These are phyloP conservation scores for Spathaspora girioi DNA, from an alignment of 805 yeast genomes.

Conservation along the genomic window DNA sequence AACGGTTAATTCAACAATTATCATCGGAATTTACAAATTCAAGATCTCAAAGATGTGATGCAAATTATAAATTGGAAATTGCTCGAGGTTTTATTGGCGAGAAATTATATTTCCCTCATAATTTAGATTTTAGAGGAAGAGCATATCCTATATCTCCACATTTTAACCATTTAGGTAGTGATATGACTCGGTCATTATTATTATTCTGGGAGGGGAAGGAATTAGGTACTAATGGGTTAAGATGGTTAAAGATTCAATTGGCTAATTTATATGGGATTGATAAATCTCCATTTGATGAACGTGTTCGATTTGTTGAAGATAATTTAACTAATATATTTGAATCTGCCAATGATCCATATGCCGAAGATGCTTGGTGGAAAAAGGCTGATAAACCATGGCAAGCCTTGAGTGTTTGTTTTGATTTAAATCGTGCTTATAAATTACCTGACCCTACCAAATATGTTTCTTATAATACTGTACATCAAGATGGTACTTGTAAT, in stretches of 20 bases:
- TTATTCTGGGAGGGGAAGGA: conserved; percentile 74
- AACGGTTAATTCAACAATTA: conserved; percentile 52
- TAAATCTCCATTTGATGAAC: conserved; percentile 63
- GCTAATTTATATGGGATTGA: conserved; percentile 75
- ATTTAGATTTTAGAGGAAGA: conserved; percentile 78
- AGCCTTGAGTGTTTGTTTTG: conserved; percentile 66
- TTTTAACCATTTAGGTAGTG: conserved; percentile 78
- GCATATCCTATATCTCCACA: conserved; percentile 81
- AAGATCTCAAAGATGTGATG: conserved; percentile 89
- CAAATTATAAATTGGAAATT: conserved; percentile 89
- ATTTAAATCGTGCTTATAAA: conserved; percentile 57
- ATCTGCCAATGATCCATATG: conserved; percentile 62
- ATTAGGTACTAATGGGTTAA: conserved; percentile 60
- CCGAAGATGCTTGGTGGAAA: conserved; percentile 61
- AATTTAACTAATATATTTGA: conserved; percentile 52
- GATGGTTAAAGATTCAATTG: conserved; percentile 74
- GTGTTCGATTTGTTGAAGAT: conserved; percentile 57
- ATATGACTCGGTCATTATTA: conserved; percentile 67
- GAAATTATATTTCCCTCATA: conserved; percentile 72
- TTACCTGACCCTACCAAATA: conserved; percentile 62
- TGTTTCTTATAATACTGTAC: conserved; percentile 72
- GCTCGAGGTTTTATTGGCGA: conserved; percentile 89
- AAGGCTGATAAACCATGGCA: conserved; percentile 85
- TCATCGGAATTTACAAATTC: conserved; percentile 60
- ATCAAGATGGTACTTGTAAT: conserved; percentile 85